Evolutionary conservation across 2,329 filamentous ascomycete species (phyloP).

Genomic region (Xylaria multiplex): DNA sequence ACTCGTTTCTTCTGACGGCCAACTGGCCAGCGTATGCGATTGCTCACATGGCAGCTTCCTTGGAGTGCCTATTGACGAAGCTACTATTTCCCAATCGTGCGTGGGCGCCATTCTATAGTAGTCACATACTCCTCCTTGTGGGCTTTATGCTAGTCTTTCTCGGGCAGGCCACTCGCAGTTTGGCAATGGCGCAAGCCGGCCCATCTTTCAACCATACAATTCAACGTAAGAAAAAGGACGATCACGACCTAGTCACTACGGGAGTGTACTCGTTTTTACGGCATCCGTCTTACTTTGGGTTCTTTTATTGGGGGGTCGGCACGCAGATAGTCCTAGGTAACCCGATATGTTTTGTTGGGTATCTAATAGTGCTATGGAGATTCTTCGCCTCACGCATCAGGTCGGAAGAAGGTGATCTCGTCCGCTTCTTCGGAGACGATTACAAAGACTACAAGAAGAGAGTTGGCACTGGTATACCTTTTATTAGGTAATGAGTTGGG

Average conservation of each 20-base stretch:
- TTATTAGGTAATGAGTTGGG: constrained; percentile 59
- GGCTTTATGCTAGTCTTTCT: constrained; percentile 72
- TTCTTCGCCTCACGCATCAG: constrained; percentile 83
- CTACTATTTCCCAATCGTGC: constrained; percentile 63
- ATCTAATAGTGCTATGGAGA: constrained; percentile 79
- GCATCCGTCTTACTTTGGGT: constrained; percentile 96
- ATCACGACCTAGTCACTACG: constrained; percentile 82
- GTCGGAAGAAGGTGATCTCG: constrained; percentile 80
- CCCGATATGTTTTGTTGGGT: constrained; percentile 77
- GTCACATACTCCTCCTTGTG: constrained; percentile 57
- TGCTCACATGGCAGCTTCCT: constrained; percentile 78
- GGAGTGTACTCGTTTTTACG: constrained; percentile 81
- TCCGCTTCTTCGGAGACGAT: constrained; percentile 84
- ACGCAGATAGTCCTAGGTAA: constrained; percentile 94
- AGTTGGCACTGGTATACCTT: constrained; percentile 83
- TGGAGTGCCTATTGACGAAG: constrained; percentile 75
- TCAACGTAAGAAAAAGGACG: constrained; percentile 72
- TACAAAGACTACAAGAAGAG: constrained; percentile 78
- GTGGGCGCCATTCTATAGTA: constrained; percentile 58
- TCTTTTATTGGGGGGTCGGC: constrained; percentile 98
- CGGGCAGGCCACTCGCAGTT: constrained; percentile 80
- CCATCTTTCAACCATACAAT: constrained; percentile 92
- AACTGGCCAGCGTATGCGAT: constrained; percentile 88
- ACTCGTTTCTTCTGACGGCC: constrained; percentile 82
- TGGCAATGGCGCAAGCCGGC: constrained; percentile 89